Conservation (phyloP, 2,329 filamentous ascomycete genomes). For the Fusarium redolens region DNA sequence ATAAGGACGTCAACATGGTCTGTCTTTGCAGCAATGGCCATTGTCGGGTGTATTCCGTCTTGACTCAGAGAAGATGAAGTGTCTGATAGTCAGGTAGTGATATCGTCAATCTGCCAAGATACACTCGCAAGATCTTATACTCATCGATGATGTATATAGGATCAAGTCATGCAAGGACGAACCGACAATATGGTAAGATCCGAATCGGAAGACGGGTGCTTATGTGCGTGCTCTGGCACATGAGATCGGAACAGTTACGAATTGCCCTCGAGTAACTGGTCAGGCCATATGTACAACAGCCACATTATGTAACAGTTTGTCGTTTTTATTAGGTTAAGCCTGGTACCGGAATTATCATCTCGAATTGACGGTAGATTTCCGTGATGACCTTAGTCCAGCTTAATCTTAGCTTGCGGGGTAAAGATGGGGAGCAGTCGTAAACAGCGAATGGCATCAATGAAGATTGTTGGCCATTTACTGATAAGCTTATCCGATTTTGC, state of each 20-base stretch:
- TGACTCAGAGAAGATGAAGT: fast-evolving
- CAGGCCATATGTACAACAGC: not conserved
- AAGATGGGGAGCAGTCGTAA: fast-evolving
- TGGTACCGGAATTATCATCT: not conserved
- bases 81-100: not conserved
- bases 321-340: not conserved
- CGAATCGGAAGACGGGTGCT: not conserved
- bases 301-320: not conserved
- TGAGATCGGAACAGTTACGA: not conserved
- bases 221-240: too few relatives aligned
- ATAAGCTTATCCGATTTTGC: not conserved
- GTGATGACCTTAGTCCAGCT: not conserved
- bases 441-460: not conserved
- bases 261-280: not conserved
- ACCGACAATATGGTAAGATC: not conserved
- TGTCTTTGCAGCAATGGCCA: not conserved
- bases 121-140: not conserved
- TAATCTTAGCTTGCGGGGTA: not conserved
- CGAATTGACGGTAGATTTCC: not conserved
- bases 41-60: not conserved
- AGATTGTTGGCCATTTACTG: not conserved
- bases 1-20: conserved; percentile 7
- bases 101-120: not conserved
- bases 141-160: too few relatives aligned
- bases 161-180: not conserved